Base-by-base conservation (phyloP, 1,139 yeast genomes). In the Zhuliangozyma blackwelliae region DNA sequence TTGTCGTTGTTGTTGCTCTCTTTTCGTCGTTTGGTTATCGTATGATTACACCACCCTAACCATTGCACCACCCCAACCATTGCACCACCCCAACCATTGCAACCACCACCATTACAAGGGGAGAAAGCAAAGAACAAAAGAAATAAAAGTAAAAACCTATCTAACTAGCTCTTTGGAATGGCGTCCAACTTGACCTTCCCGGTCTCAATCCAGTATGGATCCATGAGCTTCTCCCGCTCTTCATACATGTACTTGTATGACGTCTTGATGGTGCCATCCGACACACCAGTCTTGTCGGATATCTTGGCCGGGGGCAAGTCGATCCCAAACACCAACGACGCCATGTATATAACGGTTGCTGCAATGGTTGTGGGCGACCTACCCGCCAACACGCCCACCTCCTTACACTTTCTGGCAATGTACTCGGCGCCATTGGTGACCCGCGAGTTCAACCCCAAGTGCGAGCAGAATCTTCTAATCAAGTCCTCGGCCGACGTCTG, bases 341-440 rank as follows among this genome's bases (percentile, higher is more conserved):
- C 89, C 86, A 92, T 83, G 63, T 90, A 92, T 36, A 92, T 92
- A 3, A 95, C 96, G 0, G 97, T 95, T 7, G 97, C 97, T 0
- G 98, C 97, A 53, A 92, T 88, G 28, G 98, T 92, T 35, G 92
- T 90, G 25, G 98, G 98, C 1, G 97, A 88, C 50, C 97, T 78
- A 51, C 98, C 98, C 7, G 96, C 97, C 54, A 92, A 72, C 23
- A 94, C 95, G 38, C 97, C 97, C 43, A 84, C 84, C 41, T 86
- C 96, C 54, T 88, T 87, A 52, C 95, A 88, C 45, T 82, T 75
- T 57, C 89, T 79, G 2, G 96, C 97, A 49, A 92, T 88, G 52
- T 83, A 78, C 59, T 92, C 97, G 3, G 98, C 96, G 5, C 96
- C 95, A 48, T 89, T 86, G 25, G 97, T 85, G 34, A 90, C 82